Evolutionary conservation across 176 grass and related monocot species (phyloP).

Genomic region (Eragrostis curvula): DNA sequence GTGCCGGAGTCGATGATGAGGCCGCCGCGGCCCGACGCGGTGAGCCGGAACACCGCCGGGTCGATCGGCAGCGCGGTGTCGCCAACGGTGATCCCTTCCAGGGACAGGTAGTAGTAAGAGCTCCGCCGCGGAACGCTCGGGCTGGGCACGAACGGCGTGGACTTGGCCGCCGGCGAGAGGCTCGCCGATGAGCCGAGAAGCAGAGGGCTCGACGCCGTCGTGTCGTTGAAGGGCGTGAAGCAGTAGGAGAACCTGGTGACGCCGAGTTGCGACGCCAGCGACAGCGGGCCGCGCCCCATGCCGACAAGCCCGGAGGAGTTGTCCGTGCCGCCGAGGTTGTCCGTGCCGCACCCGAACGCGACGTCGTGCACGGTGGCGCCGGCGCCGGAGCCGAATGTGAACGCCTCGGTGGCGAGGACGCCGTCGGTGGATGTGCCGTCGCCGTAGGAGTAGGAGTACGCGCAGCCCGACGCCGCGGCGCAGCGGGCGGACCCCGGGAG

Average conservation of each 20-base stretch:
- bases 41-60: constrained; percentile 43
- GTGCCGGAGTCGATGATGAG: constrained; percentile 59
- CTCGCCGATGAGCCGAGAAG: constrained; percentile 22
- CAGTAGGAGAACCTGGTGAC: constrained; percentile 51
- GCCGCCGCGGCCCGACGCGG: constrained; percentile 40
- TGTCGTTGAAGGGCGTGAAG: constrained; percentile 47
- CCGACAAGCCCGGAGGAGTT: constrained; percentile 49
- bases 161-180: constrained; percentile 14
- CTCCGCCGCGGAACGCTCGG: background rate
- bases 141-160: constrained; percentile 36
- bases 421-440: constrained; percentile 46
- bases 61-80: constrained; percentile 47
- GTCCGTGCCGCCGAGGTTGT: constrained; percentile 47
- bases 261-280: constrained; percentile 43
- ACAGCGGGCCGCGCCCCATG: constrained; percentile 46
- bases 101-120: constrained; percentile 57
- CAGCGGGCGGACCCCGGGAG: constrained; percentile 21
- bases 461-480: background rate
- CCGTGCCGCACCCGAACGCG: constrained; percentile 52
- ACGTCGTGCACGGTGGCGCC: background rate
- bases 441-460: constrained; percentile 45
- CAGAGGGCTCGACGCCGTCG: constrained; percentile 20
- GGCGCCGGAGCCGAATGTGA: constrained; percentile 22
- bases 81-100: constrained; percentile 48
- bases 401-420: constrained; percentile 35